These are phyloP conservation scores for Pseudozyma sp. DNA, from an alignment of 1,284 basidiomycete species.

Conservation along the genomic window DNA sequence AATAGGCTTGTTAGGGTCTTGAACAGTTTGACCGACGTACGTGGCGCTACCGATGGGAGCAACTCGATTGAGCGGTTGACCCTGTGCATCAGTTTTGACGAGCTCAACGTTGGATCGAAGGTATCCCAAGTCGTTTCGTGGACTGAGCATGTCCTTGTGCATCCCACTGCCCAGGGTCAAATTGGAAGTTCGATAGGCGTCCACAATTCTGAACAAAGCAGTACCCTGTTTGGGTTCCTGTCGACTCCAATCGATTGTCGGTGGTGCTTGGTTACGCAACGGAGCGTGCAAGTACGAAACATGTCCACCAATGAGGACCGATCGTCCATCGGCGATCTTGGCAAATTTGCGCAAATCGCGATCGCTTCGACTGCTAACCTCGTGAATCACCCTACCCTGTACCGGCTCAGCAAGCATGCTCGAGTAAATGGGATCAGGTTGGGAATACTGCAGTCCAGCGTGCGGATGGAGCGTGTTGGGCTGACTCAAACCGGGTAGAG, in stretches of 20 bases:
- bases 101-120: slow-evolving; percentile 39
- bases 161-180: slow-evolving; percentile 25
- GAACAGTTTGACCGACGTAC: slow-evolving; percentile 27
- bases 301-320: slow-evolving; percentile 41
- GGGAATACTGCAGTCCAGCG: slow-evolving; percentile 62
- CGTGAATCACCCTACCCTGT: slow-evolving; percentile 57
- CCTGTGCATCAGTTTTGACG: slow-evolving; percentile 25
- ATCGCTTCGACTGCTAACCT: slow-evolving; percentile 26
- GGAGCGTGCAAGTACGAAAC: slow-evolving; percentile 42
- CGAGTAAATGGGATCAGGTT: slow-evolving; percentile 62
- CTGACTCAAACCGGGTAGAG: slow-evolving; percentile 38
- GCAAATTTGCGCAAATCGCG: slow-evolving; percentile 15
- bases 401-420: slow-evolving; percentile 51
- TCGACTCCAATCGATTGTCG: slow-evolving; percentile 45
- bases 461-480: slow-evolving; percentile 54
- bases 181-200: slow-evolving; percentile 35
- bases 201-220: slow-evolving; percentile 45
- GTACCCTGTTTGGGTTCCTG: slow-evolving; percentile 40
- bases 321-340: slow-evolving; percentile 37
- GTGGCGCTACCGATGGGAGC: slow-evolving; percentile 21
- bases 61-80: slow-evolving; percentile 3
- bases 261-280: slow-evolving; percentile 31
- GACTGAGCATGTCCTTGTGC: slow-evolving; percentile 45
- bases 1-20: slow-evolving; percentile 38
- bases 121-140: slow-evolving; percentile 45